Percentiles rank a stretch among this genome's conserved stretches.
Evolutionary conservation across 225 moss, liverwort and hornwort genomes (phyloP).

Genomic region (Antitrichia curtipendula): DNA sequence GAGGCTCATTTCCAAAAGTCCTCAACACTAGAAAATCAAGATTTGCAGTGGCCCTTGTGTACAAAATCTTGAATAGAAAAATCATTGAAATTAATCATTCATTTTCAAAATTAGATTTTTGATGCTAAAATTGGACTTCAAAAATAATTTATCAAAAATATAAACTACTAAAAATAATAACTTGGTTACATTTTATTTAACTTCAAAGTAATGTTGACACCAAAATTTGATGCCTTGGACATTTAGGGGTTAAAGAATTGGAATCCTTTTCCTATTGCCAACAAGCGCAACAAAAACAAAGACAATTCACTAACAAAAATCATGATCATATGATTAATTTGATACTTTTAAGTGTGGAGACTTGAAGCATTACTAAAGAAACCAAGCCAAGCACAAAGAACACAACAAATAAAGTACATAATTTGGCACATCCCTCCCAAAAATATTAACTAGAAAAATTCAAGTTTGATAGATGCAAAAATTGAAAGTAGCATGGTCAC

Average conservation of each 20-base stretch:
- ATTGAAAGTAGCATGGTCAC: not conserved
- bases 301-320: not conserved
- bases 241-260: not conserved
- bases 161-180: too few relatives aligned
- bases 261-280: not conserved
- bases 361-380: not conserved
- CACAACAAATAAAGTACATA: rapidly evolving
- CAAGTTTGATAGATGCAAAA: not conserved
- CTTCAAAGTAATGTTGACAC: too few relatives aligned
- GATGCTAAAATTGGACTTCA: too few relatives aligned
- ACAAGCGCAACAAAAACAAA: not conserved
- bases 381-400: not conserved
- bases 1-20: too few relatives aligned
- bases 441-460: not conserved
- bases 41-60: too few relatives aligned
- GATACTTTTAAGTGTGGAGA: not conserved
- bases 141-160: too few relatives aligned
- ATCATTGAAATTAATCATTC: too few relatives aligned
- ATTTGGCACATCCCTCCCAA: not conserved
- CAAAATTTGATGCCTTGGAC: too few relatives aligned
- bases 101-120: too few relatives aligned
- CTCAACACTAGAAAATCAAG: too few relatives aligned
- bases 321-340: not conserved
- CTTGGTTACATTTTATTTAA: too few relatives aligned
- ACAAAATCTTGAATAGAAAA: too few relatives aligned